Percentiles rank a stretch among this genome's conserved stretches.
Evolutionary conservation across 306 rosid species (phyloP).

Genomic region (Cucumis melo): DNA sequence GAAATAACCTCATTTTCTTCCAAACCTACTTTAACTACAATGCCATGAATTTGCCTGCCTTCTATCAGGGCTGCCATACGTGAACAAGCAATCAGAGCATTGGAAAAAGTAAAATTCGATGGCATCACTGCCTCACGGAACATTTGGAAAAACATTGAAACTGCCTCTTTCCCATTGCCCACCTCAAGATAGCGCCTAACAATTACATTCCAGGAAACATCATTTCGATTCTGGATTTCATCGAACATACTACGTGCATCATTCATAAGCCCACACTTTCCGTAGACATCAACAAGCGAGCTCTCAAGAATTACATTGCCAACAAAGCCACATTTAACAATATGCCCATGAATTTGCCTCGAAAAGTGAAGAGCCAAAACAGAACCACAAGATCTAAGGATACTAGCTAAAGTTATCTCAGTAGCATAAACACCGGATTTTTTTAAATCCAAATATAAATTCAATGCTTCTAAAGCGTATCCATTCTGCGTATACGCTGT

Average conservation of each 20-base stretch:
- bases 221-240: slow-evolving; percentile 46
- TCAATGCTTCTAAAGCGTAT: slow-evolving; percentile 19
- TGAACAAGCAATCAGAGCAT: slow-evolving; percentile 51
- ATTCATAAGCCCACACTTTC: slow-evolving; percentile 32
- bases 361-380: slow-evolving; percentile 21
- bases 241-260: slow-evolving; percentile 46
- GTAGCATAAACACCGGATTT: slow-evolving; percentile 22
- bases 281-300: slow-evolving; percentile 65
- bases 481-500: slow-evolving; percentile 28
- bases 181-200: slow-evolving; percentile 59
- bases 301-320: slow-evolving; percentile 44
- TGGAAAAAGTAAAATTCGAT: slow-evolving; percentile 42
- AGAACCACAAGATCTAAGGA: slow-evolving; percentile 43
- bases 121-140: slow-evolving; percentile 25
- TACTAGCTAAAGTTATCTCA: slow-evolving; percentile 36
- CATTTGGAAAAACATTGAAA: slow-evolving; percentile 44
- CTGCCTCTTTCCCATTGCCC: slow-evolving; percentile 34
- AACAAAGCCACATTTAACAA: slow-evolving; percentile 32
- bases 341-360: slow-evolving; percentile 41
- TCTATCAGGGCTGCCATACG: slow-evolving; percentile 27
- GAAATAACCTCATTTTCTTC: slow-evolving; percentile 39
- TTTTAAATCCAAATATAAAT: slow-evolving; percentile 27
- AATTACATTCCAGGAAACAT: slow-evolving; percentile 62
- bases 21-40: slow-evolving; percentile 33
- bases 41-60: slow-evolving; percentile 59